Evolutionary conservation across 306 rosid genomes (phyloP), one percentile per base, ranked within the genome.

Genomic region (Spatholobus suberectus): DNA sequence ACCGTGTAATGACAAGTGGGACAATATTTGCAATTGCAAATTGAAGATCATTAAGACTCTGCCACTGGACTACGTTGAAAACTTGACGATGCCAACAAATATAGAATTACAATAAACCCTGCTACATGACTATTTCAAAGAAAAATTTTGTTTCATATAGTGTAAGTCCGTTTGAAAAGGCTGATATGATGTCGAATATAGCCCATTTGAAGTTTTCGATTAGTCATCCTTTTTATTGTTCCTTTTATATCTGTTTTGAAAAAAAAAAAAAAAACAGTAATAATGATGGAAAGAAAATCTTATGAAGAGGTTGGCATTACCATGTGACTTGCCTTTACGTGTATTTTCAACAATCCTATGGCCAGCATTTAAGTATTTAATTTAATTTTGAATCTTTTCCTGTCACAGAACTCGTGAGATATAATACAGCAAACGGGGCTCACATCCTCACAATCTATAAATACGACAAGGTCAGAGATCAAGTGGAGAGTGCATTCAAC

Each of bases 321-420:
- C 76, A 71, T 14, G 76, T 71, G 76, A 24, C 59, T 26, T 46
- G 63, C 44, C 77, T 72, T 74, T 49, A 74, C 68, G 51, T 74
- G 20, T 11, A 21, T 20, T 57, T 58, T 75, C 11, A 57, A 38
- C 49, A 57, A 75, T 38, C 24, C 17, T 6, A 38, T 37, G 32
- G 52, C 5, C 79, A 75, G n/a, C 24, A 21, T 55, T 23, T 37
- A 55, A 75, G 9, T 73, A 23, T 12, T 54, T 13, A 14, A 69
- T 38, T 57, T 59, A 18, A 12, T 11, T 2, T 29, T 72, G 0
- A 72, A 72, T 34, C 3, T 29, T 51, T 10, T 21, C 5, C 0
- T 29, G 29, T 47, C 3, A 32, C 27, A 71, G 34, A 34, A 54
- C 49, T 10, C n/a, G n/a, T 54, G 12, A 74, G 78, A 20, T 41